Conservation (phyloP, 768 basidiomycete genomes). For the Candolleomyces aberdarensis region DNA sequence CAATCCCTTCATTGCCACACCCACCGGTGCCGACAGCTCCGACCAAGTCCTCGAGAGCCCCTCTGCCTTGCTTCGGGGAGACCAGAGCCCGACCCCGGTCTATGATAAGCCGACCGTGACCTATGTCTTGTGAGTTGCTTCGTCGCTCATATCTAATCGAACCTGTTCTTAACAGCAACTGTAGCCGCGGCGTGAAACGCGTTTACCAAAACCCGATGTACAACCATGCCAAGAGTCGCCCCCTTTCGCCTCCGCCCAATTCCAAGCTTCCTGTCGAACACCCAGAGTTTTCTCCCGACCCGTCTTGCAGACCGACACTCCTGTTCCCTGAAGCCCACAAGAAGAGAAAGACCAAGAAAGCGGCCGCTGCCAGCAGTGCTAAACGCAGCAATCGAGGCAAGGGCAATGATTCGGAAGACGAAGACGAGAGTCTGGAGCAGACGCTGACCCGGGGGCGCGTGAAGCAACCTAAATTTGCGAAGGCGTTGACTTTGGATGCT, state of each 20-base stretch:
- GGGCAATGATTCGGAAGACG: constrained; percentile 9
- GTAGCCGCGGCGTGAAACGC: constrained; percentile 65
- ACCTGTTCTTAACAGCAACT: neutral
- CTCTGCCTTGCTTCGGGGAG: constrained; percentile 9
- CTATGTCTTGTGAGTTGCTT: constrained; percentile 65
- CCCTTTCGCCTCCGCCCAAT: constrained; percentile 41
- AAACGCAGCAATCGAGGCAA: neutral
- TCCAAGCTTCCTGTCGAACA: constrained; percentile 58
- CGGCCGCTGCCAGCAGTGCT: neutral
- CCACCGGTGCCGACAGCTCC: constrained; percentile 30
- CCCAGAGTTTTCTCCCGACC: constrained; percentile 61
- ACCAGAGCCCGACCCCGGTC: constrained; percentile 23
- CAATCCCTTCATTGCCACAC: constrained; percentile 64
- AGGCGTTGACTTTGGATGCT: constrained; percentile 11
- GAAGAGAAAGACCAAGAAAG: constrained; percentile 10
- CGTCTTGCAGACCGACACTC: constrained; percentile 52
- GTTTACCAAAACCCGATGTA: constrained; percentile 64
- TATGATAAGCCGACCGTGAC: constrained; percentile 63
- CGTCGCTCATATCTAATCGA: constrained; percentile 17
- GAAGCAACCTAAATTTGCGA: constrained; percentile 7
- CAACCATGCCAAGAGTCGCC: constrained; percentile 38
- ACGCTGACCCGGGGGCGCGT: constrained; percentile 7
- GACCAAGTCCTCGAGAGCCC: constrained; percentile 28
- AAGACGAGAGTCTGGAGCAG: constrained; percentile 1
- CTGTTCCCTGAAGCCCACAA: constrained; percentile 44